Percentiles rank a stretch among this genome's conserved stretches.
Evolutionary conservation across 257 asterid genomes (phyloP).

Genomic region (Petunia axillaris): DNA sequence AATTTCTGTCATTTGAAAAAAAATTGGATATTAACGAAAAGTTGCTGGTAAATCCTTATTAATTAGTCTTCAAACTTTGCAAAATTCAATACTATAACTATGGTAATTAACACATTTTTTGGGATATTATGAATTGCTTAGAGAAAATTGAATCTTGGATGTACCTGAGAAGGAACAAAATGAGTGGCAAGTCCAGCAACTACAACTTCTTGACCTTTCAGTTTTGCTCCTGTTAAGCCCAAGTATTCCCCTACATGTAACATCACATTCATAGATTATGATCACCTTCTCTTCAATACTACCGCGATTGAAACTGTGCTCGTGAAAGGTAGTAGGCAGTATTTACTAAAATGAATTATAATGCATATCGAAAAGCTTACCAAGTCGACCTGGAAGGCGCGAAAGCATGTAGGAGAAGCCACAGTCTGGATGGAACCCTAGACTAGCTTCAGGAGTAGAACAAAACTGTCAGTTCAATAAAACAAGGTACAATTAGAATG

Average conservation of each 20-base stretch:
- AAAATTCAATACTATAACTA: no score
- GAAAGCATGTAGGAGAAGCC: constrained; percentile 80
- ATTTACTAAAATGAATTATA: no score
- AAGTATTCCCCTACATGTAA: constrained; percentile 67
- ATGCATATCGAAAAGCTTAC: constrained; percentile 36
- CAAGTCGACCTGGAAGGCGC: constrained; percentile 76
- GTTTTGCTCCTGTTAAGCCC: constrained; percentile 84
- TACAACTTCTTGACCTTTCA: constrained; percentile 76
- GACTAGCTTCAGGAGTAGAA: constrained; percentile 92
- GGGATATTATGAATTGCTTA: not conserved
- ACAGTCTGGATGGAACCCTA: constrained; percentile 92
- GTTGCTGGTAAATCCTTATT: not conserved
- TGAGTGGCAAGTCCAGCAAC: constrained; percentile 91
- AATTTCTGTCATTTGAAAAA: not conserved
- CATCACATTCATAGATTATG: not conserved
- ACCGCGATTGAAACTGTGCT: no score
- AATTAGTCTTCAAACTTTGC: not conserved
- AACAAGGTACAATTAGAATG: not conserved
- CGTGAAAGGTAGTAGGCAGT: no score
- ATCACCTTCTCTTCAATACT: not conserved
- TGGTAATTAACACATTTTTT: no score
- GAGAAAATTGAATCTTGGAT: not conserved
- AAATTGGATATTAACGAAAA: not conserved
- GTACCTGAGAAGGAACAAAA: constrained; percentile 81
- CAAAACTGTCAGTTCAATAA: constrained; percentile 50